A percentile compares a stretch with the other conserved stretches of the same genome.
Evolutionary conservation across 2,329 filamentous ascomycete species (phyloP).

Genomic region (Neopestalotiopsis sp.): DNA sequence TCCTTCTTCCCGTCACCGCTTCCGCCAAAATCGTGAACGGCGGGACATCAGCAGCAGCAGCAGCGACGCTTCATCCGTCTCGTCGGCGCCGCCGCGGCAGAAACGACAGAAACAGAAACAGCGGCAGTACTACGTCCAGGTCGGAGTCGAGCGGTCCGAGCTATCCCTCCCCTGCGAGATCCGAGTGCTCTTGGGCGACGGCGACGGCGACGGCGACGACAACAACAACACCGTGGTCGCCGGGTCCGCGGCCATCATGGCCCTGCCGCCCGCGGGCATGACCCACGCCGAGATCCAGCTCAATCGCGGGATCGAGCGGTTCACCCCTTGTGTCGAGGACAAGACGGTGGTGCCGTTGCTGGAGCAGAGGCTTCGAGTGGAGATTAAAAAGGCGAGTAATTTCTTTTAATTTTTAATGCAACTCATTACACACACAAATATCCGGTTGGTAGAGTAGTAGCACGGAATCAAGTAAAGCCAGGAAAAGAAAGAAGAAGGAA

Average conservation of each 20-base stretch:
- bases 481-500: too few species aligned
- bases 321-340: not conserved
- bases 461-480: too few species aligned
- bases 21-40: too few species aligned
- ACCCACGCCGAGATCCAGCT: constrained; percentile 41
- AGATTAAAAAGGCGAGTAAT: constrained; percentile 19
- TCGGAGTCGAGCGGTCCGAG: constrained; percentile 43
- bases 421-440: too few species aligned
- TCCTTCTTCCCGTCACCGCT: too few species aligned
- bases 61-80: not conserved
- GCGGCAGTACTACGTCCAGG: constrained; percentile 39
- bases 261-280: constrained; percentile 41
- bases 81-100: not conserved
- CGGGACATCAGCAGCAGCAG: not conserved
- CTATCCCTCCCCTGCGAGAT: constrained; percentile 44
- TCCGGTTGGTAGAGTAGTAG: too few species aligned
- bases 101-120: not conserved
- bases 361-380: constrained; percentile 12
- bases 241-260: constrained; percentile 42
- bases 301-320: constrained; percentile 20
- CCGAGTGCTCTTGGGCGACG: constrained; percentile 37
- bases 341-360: constrained; percentile 11
- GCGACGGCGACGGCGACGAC: not conserved
- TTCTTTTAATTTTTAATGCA: too few species aligned
- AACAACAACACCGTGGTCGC: constrained; percentile 23